A percentile compares a stretch with the other conserved stretches of the same genome.
Evolutionary conservation across 345 rosid genomes (phyloP).

Genomic region (Populus ilicifolia): DNA sequence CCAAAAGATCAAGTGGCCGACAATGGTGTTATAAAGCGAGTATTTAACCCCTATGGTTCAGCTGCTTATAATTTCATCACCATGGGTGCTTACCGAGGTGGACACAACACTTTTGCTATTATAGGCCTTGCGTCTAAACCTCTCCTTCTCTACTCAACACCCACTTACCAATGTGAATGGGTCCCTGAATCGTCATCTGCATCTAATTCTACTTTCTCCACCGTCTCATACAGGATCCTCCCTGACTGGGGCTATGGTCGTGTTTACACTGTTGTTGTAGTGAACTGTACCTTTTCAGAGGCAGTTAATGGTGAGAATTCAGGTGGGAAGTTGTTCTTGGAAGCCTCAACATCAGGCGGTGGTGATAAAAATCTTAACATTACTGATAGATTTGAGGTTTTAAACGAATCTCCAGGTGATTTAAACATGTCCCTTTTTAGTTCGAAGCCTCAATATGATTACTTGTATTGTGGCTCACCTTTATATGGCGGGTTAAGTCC

Average conservation of each 20-base stretch:
- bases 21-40: slow-evolving; percentile 52
- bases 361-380: slow-evolving; percentile 50
- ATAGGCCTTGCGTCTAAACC: slow-evolving; percentile 85
- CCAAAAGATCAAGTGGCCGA: slow-evolving; percentile 39
- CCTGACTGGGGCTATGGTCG: slow-evolving; percentile 98
- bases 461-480: slow-evolving; percentile 81
- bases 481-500: slow-evolving; percentile 77
- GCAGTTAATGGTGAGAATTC: slow-evolving; percentile 54
- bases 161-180: slow-evolving; percentile 74
- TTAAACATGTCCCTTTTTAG: slow-evolving; percentile 38
- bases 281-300: slow-evolving; percentile 66
- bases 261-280: slow-evolving; percentile 76
- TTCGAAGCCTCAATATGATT: slow-evolving; percentile 62
- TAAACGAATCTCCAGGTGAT: slow-evolving; percentile 45
- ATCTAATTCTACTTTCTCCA: slow-evolving; percentile 19
- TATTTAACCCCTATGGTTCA: slow-evolving; percentile 58
- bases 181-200: slow-evolving; percentile 16
- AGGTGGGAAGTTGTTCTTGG: slow-evolving; percentile 66
- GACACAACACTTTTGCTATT: slow-evolving; percentile 57
- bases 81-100: slow-evolving; percentile 85
- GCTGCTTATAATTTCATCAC: slow-evolving; percentile 80
- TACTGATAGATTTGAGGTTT: slow-evolving; percentile 54
- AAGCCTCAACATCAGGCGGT: slow-evolving; percentile 69
- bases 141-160: slow-evolving; percentile 61
- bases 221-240: slow-evolving; percentile 45